Evolutionary conservation across 2,329 filamentous ascomycete genomes (phyloP).

Genomic region (Aspergillus japonicus): DNA sequence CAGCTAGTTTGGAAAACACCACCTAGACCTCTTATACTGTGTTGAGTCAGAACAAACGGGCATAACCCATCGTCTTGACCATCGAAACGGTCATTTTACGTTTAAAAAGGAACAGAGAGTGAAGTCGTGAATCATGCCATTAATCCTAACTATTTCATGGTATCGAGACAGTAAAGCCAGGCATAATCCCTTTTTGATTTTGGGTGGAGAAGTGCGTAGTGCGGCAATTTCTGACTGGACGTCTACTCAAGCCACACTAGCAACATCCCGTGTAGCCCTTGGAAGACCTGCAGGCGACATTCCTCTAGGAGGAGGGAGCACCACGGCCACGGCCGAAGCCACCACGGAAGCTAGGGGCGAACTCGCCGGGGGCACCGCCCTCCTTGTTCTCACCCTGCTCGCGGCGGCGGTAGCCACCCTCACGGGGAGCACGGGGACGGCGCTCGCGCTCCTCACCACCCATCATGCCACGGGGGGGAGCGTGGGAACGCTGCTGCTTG

Average conservation of each 20-base stretch:
- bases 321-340: slow-evolving; percentile 87
- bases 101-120: neutral
- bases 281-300: slow-evolving; percentile 34
- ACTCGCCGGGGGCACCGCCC: slow-evolving; percentile 87
- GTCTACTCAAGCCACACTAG: slow-evolving; percentile 32
- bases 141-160: slow-evolving; percentile 31
- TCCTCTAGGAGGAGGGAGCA: slow-evolving; percentile 57
- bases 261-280: slow-evolving; percentile 27
- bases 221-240: slow-evolving; percentile 27
- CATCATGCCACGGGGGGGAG: slow-evolving; percentile 98
- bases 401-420: slow-evolving; percentile 88
- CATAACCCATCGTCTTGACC: too few species aligned
- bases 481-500: slow-evolving; percentile 99
- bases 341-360: slow-evolving; percentile 89
- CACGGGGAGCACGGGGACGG: slow-evolving; percentile 75
- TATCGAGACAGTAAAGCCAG: slow-evolving; percentile 23
- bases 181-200: slow-evolving; percentile 26
- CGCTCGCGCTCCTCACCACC: slow-evolving; percentile 79
- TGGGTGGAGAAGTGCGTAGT: slow-evolving; percentile 19
- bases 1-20: neutral
- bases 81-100: too few species aligned
- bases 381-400: slow-evolving; percentile 80
- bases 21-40: too few species aligned
- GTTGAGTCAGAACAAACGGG: too few species aligned
- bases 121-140: slow-evolving; percentile 34